A percentile compares a stretch with the other conserved stretches of the same genome.
These are phyloP conservation scores for Trichoderma guizhouense DNA, from an alignment of 2,329 filamentous ascomycete genomes.

Conservation along the genomic window DNA sequence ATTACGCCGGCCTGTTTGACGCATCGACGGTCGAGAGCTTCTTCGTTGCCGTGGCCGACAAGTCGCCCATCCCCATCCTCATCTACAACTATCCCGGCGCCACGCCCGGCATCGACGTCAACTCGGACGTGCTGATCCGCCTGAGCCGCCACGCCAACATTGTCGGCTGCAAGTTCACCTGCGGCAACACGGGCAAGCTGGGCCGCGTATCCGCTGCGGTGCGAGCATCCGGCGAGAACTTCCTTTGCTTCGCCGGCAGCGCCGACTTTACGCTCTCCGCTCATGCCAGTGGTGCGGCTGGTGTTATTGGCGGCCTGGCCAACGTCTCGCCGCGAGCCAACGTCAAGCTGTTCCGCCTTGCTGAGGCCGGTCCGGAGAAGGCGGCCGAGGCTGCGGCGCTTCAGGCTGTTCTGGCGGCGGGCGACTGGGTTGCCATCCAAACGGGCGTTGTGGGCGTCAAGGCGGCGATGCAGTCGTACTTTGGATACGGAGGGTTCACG, in stretches of 20 bases:
- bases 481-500: conserved; percentile 61
- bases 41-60: conserved; percentile 62
- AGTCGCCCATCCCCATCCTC: conserved; percentile 61
- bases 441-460: conserved; percentile 71
- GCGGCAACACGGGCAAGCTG: conserved; percentile 67
- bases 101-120: conserved; percentile 60
- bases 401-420: conserved; percentile 63
- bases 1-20: conserved; percentile 67
- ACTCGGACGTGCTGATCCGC: conserved; percentile 58
- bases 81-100: conserved; percentile 70
- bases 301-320: conserved; percentile 68
- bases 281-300: conserved; percentile 64
- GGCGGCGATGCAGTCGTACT: conserved; percentile 61
- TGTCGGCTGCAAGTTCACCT: conserved; percentile 66
- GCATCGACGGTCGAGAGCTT: conserved; percentile 58
- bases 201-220: conserved; percentile 54
- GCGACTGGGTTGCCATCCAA: conserved; percentile 70
- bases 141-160: conserved; percentile 63
- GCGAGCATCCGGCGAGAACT: conserved; percentile 52
- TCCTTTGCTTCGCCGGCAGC: conserved; percentile 69
- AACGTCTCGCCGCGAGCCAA: conserved; percentile 69
- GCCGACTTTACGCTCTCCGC: conserved; percentile 71
- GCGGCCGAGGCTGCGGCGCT: conserved; percentile 64
- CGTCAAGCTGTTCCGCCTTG: conserved; percentile 59
- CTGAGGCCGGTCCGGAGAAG: conserved; percentile 51